Evolutionary conservation across 2,329 filamentous ascomycete genomes (phyloP), one percentile per base, ranked within the genome.

Genomic region (Xylariaceae sp.): DNA sequence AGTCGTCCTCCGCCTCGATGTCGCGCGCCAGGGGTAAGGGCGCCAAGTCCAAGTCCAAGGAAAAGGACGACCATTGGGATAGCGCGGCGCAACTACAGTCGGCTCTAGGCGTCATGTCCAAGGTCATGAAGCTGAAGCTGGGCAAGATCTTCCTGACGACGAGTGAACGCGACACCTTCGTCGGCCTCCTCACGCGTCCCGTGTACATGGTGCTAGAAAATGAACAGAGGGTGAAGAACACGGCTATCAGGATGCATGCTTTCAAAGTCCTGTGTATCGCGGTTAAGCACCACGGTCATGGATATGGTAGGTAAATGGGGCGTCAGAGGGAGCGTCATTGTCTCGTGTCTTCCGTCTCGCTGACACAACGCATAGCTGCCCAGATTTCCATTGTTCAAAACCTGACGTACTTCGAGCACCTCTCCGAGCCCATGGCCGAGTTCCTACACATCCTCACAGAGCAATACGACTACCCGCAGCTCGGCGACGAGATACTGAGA

Each of bases 351-450:
- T n/a, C n/a, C n/a, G n/a, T n/a, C 16, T 23, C 33, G 13, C 42
- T 48, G 15, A 53, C 53, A 45, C 50, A 41, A 6, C 47, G 59
- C 28, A 7, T 54, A 94, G 87, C 86, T 36, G 92, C 92, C 2
- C 92, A 98, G 72, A 97, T 94, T 33, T 94, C 89, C 31, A 94
- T 98, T 55, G 89, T 97, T 38, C 92, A 98, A 62, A 97, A 92
- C 59, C 68, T 98, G 50, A 95, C 92, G 4, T 98, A 98, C 61
- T 98, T 97, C 55, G 92, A 98, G 65, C 92, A 98, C 63, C 69
- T 98, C n/a, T 90, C 92, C 1, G 92, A 98, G 58, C 92, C 92
- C 1, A 98, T 98, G 92, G 92, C 92, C 21, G 94, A 98, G 61
- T 95, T 98, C 54, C 69, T 98, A 4, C 88, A 97, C 54, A 98